Evolutionary conservation across 2,329 filamentous ascomycete species (phyloP).

Genomic region (Venturia carpophila): DNA sequence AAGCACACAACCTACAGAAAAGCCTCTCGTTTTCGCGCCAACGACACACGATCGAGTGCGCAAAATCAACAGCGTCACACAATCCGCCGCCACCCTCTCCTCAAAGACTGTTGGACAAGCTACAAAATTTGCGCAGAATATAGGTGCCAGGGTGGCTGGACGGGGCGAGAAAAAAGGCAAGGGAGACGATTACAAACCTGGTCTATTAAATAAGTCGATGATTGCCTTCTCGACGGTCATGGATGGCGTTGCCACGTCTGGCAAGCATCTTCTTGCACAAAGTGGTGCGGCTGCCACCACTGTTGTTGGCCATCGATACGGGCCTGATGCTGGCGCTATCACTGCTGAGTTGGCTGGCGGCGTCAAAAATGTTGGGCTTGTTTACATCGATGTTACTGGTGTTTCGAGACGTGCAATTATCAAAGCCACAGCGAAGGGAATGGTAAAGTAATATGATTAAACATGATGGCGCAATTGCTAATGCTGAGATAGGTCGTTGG

Average conservation of each 20-base stretch:
- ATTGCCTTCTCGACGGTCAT: slow-evolving; percentile 94
- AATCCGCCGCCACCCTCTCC: slow-evolving; percentile 68
- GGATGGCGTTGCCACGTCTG: slow-evolving; percentile 85
- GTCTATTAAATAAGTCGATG: slow-evolving; percentile 87
- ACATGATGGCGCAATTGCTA: slow-evolving; percentile 64
- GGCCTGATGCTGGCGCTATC: slow-evolving; percentile 72
- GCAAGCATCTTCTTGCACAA: slow-evolving; percentile 66
- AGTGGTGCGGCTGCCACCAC: slow-evolving; percentile 72
- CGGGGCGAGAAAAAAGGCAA: slow-evolving; percentile 50
- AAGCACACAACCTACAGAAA: slow-evolving; percentile 66
- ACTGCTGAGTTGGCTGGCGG: slow-evolving; percentile 70
- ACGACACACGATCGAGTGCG: slow-evolving; percentile 78
- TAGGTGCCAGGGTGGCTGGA: slow-evolving; percentile 69
- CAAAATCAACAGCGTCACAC: slow-evolving; percentile 81
- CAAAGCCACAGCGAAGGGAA: slow-evolving; percentile 89
- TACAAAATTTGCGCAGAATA: slow-evolving; percentile 75
- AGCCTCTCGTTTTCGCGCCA: slow-evolving; percentile 81
- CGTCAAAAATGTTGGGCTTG: slow-evolving; percentile 90
- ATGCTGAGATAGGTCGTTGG: slow-evolving; percentile 70
- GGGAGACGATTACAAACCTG: slow-evolving; percentile 66
- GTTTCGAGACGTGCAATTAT: slow-evolving; percentile 83
- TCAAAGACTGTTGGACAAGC: slow-evolving; percentile 82
- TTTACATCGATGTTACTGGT: slow-evolving; percentile 94
- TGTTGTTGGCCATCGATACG: slow-evolving; percentile 85
- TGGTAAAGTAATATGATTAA: slow-evolving; percentile 45